phyloP scores from a whole-genome alignment of 768 basidiomycete genomes.

The Amanita pallidorosea region DNA sequence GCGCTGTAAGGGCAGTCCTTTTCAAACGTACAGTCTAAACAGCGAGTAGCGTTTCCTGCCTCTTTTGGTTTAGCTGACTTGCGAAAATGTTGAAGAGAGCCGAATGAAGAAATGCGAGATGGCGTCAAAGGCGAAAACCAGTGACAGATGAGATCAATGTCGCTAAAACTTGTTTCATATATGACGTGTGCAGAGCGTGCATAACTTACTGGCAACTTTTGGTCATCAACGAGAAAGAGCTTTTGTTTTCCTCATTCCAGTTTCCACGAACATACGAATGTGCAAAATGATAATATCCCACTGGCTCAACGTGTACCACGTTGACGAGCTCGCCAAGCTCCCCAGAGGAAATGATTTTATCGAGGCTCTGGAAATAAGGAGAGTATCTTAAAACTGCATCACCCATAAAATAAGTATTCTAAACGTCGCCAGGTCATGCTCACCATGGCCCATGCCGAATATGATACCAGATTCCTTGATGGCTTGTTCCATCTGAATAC shows the following conservation, averaged over 20 bases:
- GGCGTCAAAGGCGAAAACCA: slow-evolving; percentile 63
- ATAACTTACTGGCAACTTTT: slow-evolving; percentile 81
- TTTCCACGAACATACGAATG: slow-evolving; percentile 83
- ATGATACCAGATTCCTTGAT: slow-evolving; percentile 61
- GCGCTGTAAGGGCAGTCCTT: slow-evolving; percentile 77
- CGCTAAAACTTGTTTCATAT: slow-evolving; percentile 31
- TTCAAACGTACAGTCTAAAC: slow-evolving; percentile 67
- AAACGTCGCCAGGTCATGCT: slow-evolving; percentile 9
- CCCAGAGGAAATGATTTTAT: slow-evolving; percentile 60
- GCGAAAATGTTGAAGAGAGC: slow-evolving; percentile 75
- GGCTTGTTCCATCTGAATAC: slow-evolving; percentile 63
- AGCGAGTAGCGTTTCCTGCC: slow-evolving; percentile 61
- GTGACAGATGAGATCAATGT: slow-evolving; percentile 75
- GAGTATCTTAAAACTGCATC: slow-evolving; percentile 74
- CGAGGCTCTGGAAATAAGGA: slow-evolving; percentile 66
- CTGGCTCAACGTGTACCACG: slow-evolving; percentile 75
- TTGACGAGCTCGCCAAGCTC: slow-evolving; percentile 72
- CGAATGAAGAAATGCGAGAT: slow-evolving; percentile 72
- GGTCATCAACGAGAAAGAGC: slow-evolving; percentile 78
- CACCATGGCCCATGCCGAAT: slow-evolving; percentile 85
- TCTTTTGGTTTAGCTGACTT: slow-evolving; percentile 56
- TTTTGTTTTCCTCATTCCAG: slow-evolving; percentile 60
- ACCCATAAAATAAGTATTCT: background rate
- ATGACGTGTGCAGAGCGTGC: background rate
- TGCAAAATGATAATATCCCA: slow-evolving; percentile 82